phyloP scores from a whole-genome alignment of 192 early-diverging fungal genomes.

The Coemansia sp. region DNA sequence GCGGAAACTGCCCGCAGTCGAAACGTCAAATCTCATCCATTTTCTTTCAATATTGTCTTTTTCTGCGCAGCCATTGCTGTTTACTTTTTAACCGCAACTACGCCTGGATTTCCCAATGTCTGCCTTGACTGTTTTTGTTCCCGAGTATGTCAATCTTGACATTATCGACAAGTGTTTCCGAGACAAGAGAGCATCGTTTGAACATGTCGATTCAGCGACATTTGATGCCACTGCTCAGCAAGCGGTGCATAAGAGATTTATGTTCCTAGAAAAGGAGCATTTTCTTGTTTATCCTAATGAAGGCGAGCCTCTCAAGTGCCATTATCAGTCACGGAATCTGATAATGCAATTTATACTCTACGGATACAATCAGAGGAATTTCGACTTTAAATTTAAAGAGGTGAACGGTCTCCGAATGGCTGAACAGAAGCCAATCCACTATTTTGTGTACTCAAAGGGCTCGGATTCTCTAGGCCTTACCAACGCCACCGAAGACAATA shows the following conservation, averaged over 20 bases:
- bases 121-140: neutral
- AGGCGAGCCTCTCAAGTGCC: slow-evolving; percentile 8
- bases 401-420: neutral
- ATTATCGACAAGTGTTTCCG: neutral
- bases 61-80: neutral
- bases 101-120: neutral
- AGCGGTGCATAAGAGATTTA: neutral
- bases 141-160: slow-evolving; percentile 10
- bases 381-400: neutral
- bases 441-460: slow-evolving; percentile 3
- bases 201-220: neutral
- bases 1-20: neutral
- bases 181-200: neutral
- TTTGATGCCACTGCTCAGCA: slow-evolving; percentile 1
- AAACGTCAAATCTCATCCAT: neutral
- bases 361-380: neutral
- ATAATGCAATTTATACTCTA: neutral
- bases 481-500: neutral
- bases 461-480: neutral
- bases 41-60: neutral
- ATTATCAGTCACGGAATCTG: neutral
- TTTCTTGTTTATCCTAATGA: neutral
- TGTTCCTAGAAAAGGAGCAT: slow-evolving; percentile 9
- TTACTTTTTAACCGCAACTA: neutral
- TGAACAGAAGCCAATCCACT: neutral